Evolutionary conservation across 345 rosid species (phyloP), one percentile per base, ranked within the genome.

Genomic region (Salix exigua): DNA sequence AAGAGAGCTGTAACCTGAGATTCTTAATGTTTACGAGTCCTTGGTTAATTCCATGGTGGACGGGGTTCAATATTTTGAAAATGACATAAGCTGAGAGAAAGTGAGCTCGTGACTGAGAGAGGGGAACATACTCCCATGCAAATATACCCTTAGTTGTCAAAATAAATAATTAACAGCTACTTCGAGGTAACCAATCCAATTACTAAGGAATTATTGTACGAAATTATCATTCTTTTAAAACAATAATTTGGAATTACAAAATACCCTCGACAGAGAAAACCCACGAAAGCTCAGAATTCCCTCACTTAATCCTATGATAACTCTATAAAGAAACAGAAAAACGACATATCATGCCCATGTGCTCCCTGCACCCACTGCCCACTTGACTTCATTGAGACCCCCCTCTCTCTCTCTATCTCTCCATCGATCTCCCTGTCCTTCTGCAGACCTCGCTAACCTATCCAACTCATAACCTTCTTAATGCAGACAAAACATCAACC

Each of bases 331-430:
- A 62, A 79, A 74, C 58, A 77, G 60, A 70, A 78, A 89, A 76
- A 80, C 83, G 89, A 84, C 87, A 83, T 79, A 48, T 64, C 48
- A 71, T 65, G 75, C 84, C 92, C 92, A 89, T 87, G 90, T 89
- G 92, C 35, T 73, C 75, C 73, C 88, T 83, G 81, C 44, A 40
- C 13, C 73, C 73, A 50, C 76, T 76, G 67, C 63, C 42, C 4
- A 5, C 71, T 72, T 35, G 60, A 40, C 75, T 65, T 23, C 72
- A 42, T 66, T 77, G 68, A 50, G 19, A 63, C 72, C 73, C 12
- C 53, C 2, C 53, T 64, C 42, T 62, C 35, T 30, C 31, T 2
- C 19, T 68, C 26, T 30, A n/a, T 4, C 37, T 33, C 37, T 33
- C 37, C 5, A 33, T 33, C 37, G 6, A 0, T 33, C 37, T 33